Conservation (phyloP, 2,329 filamentous ascomycete genomes). For the Ophiostoma sp. region DNA sequence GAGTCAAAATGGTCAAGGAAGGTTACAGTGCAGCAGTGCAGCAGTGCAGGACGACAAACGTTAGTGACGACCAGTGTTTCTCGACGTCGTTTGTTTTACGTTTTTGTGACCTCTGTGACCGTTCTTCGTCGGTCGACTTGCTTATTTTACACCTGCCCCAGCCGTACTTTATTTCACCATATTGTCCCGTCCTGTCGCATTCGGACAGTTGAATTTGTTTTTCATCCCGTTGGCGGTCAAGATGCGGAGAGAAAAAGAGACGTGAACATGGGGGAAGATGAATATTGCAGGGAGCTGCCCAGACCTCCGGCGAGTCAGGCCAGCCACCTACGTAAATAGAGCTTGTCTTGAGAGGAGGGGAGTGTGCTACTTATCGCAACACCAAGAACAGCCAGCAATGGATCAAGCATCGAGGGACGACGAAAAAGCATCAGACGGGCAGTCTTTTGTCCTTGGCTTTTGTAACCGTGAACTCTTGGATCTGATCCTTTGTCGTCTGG, state of each 20-base stretch:
- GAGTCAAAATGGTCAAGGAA: neutral
- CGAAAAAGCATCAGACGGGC: neutral
- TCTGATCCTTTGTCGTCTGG: neutral
- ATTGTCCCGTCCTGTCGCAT: neutral
- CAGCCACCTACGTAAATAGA: neutral
- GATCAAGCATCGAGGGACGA: neutral
- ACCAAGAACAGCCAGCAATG: too few species aligned
- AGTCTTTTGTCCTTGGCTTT: neutral
- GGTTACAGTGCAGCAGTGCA: slow-evolving; percentile 8
- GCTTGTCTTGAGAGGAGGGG: too few species aligned
- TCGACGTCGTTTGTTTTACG: neutral
- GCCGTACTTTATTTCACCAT: too few species aligned
- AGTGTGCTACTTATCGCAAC: neutral
- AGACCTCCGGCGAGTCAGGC: too few species aligned
- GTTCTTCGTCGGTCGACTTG: neutral
- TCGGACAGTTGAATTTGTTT: too few species aligned
- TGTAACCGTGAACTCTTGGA: neutral
- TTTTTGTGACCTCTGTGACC: neutral
- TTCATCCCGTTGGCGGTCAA: too few species aligned
- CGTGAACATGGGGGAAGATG: too few species aligned
- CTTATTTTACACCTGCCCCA: neutral
- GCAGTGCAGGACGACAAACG: neutral
- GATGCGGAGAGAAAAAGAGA: too few species aligned
- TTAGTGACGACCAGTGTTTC: too few species aligned
- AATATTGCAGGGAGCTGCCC: too few species aligned